Percentiles rank a stretch among this genome's conserved stretches.
These are phyloP conservation scores for Coprinopsis strossmayeri DNA, from an alignment of 768 basidiomycete species.

Conservation along the genomic window DNA sequence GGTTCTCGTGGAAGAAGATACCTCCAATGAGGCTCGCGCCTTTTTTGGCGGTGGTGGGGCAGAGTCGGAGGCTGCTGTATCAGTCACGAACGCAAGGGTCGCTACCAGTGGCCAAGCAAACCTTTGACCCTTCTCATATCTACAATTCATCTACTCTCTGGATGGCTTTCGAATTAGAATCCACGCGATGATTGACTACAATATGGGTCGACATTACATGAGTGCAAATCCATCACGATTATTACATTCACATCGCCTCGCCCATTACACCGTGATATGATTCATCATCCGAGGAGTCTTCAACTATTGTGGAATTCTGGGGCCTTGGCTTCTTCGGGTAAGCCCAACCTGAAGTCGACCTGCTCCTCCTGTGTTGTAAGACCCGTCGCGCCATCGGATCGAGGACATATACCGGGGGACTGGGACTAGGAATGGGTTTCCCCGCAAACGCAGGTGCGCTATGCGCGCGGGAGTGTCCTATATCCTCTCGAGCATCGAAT, in stretches of 20 bases:
- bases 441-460: conserved; percentile 16
- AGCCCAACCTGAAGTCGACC: conserved; percentile 24
- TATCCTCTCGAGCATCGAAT: neutral
- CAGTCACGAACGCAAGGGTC: conserved; percentile 3
- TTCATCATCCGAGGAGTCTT: neutral
- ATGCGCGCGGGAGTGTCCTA: conserved; percentile 15
- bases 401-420: neutral
- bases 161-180: too few species aligned
- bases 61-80: neutral
- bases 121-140: neutral
- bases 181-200: too few species aligned
- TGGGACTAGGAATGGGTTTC: neutral
- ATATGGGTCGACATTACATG: too few species aligned
- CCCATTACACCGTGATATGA: too few species aligned
- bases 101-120: neutral
- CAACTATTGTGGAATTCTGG: neutral
- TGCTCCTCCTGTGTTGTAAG: conserved; percentile 19
- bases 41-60: conserved; percentile 26
- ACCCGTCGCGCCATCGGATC: conserved; percentile 6
- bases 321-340: conserved; percentile 14
- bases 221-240: too few species aligned
- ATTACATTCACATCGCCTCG: too few species aligned
- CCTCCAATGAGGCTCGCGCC: conserved; percentile 23
- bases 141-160: neutral
- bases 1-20: conserved; percentile 18